Percentiles rank a stretch among this genome's conserved stretches.
Conservation (phyloP, 108 stramenopile genomes). For the Skeletonema potamos region DNA sequence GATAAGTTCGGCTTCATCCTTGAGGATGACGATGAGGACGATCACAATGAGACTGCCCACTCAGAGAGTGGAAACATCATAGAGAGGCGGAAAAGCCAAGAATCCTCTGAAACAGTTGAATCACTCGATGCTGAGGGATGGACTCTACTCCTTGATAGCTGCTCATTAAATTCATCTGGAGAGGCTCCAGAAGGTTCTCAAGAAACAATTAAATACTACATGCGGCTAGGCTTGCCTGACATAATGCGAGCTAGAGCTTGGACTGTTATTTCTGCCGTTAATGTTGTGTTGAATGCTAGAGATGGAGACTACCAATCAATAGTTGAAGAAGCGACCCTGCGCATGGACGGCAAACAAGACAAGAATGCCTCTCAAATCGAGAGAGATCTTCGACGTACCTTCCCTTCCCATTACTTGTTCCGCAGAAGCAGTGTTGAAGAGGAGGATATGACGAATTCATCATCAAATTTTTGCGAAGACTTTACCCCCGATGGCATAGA, state of each 20-base stretch:
- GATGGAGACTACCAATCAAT: conserved; percentile 13
- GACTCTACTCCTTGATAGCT: not conserved
- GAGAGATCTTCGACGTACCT: conserved; percentile 86
- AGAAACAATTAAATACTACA: conserved; percentile 12
- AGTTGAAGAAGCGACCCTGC: not conserved
- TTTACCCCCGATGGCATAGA: conserved; percentile 48
- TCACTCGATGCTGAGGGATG: not conserved
- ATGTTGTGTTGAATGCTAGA: conserved; percentile 13
- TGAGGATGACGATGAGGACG: not conserved
- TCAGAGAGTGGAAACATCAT: not conserved
- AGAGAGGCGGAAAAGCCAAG: not conserved
- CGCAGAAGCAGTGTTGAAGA: conserved; percentile 27
- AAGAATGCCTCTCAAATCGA: conserved; percentile 48
- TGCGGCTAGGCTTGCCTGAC: conserved; percentile 22
- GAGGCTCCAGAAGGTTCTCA: not conserved
- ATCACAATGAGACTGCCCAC: not conserved
- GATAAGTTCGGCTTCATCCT: conserved; percentile 17
- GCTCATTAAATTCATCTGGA: not conserved
- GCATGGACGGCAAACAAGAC: not conserved
- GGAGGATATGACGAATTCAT: conserved; percentile 9
- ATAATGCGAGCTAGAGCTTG: conserved; percentile 7
- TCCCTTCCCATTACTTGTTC: conserved; percentile 82
- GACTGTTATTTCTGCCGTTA: conserved; percentile 15
- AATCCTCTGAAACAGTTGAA: not conserved
- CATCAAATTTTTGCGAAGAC: not conserved